A percentile compares a stretch with the other conserved stretches of the same genome.
Evolutionary conservation across 1,139 yeast species (phyloP).

Genomic region (Pichiaceae sp.): DNA sequence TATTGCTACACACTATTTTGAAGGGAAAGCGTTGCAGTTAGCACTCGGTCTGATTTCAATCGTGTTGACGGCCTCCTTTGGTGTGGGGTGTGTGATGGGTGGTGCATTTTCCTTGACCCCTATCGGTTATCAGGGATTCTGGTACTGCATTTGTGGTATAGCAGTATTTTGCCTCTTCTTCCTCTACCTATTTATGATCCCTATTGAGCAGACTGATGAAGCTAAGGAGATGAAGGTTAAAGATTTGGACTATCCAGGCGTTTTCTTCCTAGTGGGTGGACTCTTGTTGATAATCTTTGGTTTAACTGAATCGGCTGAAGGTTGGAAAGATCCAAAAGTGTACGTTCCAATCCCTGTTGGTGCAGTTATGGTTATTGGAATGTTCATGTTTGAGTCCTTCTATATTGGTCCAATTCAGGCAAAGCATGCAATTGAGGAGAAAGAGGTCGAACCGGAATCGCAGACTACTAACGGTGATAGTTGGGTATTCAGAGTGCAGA

Average conservation of each 20-base stretch:
- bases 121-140: constrained; percentile 26
- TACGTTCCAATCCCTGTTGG: constrained; percentile 25
- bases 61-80: constrained; percentile 21
- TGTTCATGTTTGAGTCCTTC: constrained; percentile 12
- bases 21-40: constrained; percentile 14
- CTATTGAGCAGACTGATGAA: constrained; percentile 16
- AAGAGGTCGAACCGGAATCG: not conserved
- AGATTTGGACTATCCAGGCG: constrained; percentile 24
- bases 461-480: not conserved
- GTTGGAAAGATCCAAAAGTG: constrained; percentile 25
- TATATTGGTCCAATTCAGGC: constrained; percentile 11
- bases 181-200: constrained; percentile 18
- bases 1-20: constrained; percentile 23
- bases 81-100: constrained; percentile 27
- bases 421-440: not conserved
- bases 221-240: constrained; percentile 11
- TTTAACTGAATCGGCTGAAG: constrained; percentile 27
- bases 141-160: constrained; percentile 24
- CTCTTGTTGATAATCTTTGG: constrained; percentile 26
- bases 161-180: constrained; percentile 8
- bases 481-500: constrained; percentile 12
- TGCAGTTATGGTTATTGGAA: constrained; percentile 14
- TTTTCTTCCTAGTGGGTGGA: constrained; percentile 21
- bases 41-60: constrained; percentile 22
- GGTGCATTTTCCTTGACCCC: constrained; percentile 27